Conservation (phyloP, 176 grass and related monocot species). For the Oryza officinalis region DNA sequence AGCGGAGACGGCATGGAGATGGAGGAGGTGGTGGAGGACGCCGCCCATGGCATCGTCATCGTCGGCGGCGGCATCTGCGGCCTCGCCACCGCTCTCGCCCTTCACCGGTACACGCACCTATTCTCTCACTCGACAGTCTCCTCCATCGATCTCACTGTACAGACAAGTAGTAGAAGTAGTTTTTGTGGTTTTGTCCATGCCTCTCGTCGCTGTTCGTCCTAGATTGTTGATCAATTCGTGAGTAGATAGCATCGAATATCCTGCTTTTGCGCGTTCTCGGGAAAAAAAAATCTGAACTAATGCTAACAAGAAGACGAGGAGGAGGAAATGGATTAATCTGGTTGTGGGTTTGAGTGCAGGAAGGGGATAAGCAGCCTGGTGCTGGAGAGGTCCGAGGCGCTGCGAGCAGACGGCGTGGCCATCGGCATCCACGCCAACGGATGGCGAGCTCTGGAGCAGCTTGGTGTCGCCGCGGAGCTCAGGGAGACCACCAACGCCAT, state of each 20-base stretch:
- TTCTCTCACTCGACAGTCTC: not conserved
- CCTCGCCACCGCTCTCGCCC: slow-evolving; percentile 49
- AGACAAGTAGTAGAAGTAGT: too few relatives aligned
- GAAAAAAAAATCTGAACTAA: too few relatives aligned
- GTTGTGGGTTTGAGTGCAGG: slow-evolving; percentile 8
- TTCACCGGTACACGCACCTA: slow-evolving; percentile 14
- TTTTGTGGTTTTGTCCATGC: too few relatives aligned
- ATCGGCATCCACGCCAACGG: slow-evolving; percentile 52
- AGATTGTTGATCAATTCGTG: too few relatives aligned
- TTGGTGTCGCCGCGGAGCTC: slow-evolving; percentile 34
- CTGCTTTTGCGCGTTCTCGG: too few relatives aligned
- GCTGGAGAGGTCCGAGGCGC: slow-evolving; percentile 41
- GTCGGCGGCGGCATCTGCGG: slow-evolving; percentile 56
- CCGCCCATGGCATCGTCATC: slow-evolving; percentile 43
- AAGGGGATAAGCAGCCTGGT: slow-evolving; percentile 56
- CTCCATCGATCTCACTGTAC: not conserved
- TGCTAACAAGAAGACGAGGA: too few relatives aligned
- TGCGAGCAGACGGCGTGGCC: slow-evolving; percentile 40
- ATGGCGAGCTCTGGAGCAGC: slow-evolving; percentile 51
- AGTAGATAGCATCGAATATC: too few relatives aligned
- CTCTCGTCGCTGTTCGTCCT: too few relatives aligned
- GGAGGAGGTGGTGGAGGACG: slow-evolving; percentile 17
- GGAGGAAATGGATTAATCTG: too few relatives aligned
- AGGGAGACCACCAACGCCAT: not conserved
- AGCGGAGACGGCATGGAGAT: too few relatives aligned